Percentiles rank a stretch among this genome's conserved stretches.
Evolutionary conservation across 2,329 filamentous ascomycete genomes (phyloP).

Genomic region (Trichoderma sp.): DNA sequence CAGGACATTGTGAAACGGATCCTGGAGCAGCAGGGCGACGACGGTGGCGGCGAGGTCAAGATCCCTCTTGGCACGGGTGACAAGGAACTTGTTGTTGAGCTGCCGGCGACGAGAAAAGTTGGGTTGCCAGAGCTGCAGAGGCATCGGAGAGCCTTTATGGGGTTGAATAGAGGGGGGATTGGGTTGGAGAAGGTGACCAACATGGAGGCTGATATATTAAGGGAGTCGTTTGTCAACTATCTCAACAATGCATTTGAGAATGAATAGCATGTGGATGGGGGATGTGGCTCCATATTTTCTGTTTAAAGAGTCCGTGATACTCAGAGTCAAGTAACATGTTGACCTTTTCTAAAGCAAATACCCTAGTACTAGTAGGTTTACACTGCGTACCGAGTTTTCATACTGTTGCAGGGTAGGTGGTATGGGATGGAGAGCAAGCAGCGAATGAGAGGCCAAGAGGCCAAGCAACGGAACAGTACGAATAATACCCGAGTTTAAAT

Average conservation of each 20-base stretch:
- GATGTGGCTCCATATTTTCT: too few relatives aligned
- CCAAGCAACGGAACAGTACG: background rate
- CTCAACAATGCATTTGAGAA: slow-evolving; percentile 62
- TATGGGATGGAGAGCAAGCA: background rate
- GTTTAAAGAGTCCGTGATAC: too few relatives aligned
- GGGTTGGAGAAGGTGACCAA: slow-evolving; percentile 54
- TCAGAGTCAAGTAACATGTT: too few relatives aligned
- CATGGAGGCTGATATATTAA: slow-evolving; percentile 52
- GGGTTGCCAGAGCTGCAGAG: slow-evolving; percentile 75
- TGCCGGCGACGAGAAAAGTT: slow-evolving; percentile 60
- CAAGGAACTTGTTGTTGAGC: slow-evolving; percentile 54
- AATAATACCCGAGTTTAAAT: background rate
- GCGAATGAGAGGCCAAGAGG: background rate
- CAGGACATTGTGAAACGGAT: slow-evolving; percentile 72
- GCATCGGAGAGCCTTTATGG: slow-evolving; percentile 72
- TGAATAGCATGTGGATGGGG: slow-evolving; percentile 15
- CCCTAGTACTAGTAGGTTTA: background rate
- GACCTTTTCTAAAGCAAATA: background rate
- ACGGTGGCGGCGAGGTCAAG: slow-evolving; percentile 58
- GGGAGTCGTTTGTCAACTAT: slow-evolving; percentile 63
- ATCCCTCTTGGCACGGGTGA: slow-evolving; percentile 39
- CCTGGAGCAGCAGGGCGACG: slow-evolving; percentile 65
- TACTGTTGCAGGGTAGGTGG: background rate
- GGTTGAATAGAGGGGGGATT: slow-evolving; percentile 68
- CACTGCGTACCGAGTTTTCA: background rate